Evolutionary conservation across 495 filamentous ascomycete species (phyloP).

Genomic region (Chaetomium tenue): DNA sequence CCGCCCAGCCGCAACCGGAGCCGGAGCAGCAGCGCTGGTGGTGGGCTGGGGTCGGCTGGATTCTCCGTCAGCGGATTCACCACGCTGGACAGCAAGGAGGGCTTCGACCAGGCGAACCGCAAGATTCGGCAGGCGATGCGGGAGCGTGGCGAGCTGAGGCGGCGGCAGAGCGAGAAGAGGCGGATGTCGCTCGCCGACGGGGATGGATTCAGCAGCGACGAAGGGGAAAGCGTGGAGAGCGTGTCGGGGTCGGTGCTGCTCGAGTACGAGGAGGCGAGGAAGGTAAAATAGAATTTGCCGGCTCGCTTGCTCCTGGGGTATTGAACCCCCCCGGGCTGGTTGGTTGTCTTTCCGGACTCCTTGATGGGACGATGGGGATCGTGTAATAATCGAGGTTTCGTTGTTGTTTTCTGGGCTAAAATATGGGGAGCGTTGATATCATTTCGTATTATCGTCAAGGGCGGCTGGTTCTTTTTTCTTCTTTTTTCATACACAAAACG

Average conservation of each 20-base stretch:
- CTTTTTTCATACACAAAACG: not conserved
- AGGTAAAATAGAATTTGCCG: not conserved
- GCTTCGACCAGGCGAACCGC: constrained; percentile 76
- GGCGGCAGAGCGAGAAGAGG: constrained; percentile 64
- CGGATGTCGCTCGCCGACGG: constrained; percentile 34
- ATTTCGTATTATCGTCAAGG: not conserved
- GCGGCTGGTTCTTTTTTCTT: not conserved
- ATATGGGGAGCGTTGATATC: constrained; percentile 2
- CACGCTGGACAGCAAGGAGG: constrained; percentile 64
- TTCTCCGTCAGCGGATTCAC: constrained; percentile 73
- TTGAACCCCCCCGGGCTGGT: not conserved
- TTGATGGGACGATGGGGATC: not conserved
- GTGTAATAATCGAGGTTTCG: constrained; percentile 1
- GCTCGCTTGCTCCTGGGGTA: not conserved
- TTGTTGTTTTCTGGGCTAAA: not conserved
- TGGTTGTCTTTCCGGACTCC: not conserved
- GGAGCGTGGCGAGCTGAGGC: constrained; percentile 72
- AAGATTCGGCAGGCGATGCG: constrained; percentile 87
- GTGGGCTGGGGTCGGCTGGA: constrained; percentile 46
- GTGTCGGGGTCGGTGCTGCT: not conserved
- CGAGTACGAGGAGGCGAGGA: constrained; percentile 3
- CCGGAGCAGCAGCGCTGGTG: constrained; percentile 66
- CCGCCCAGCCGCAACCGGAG: constrained; percentile 70
- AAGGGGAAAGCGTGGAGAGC: constrained; percentile 23
- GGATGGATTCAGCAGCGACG: constrained; percentile 27